A percentile compares a stretch with the other conserved stretches of the same genome.
Evolutionary conservation across 2,329 filamentous ascomycete species (phyloP).

Genomic region (Pyrenochaeta sp.): DNA sequence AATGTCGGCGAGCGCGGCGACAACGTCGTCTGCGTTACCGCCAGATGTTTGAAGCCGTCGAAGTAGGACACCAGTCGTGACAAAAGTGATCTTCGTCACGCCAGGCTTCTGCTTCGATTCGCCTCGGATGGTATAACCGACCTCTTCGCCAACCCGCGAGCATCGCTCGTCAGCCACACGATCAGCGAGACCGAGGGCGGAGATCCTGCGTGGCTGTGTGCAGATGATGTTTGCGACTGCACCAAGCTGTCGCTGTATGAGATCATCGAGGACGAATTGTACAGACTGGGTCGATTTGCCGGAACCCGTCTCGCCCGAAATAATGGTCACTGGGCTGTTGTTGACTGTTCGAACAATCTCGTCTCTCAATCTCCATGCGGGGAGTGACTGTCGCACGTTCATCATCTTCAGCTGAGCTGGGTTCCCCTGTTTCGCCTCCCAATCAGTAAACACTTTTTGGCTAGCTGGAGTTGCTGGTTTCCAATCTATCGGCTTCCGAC

Average conservation of each 20-base stretch:
- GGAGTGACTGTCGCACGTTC: constrained; percentile 73
- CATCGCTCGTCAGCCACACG: constrained; percentile 93
- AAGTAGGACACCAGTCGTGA: constrained; percentile 92
- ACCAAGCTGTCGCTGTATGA: constrained; percentile 80
- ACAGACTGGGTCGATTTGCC: constrained; percentile 98
- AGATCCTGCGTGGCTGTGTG: constrained; percentile 93
- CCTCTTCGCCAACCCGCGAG: constrained; percentile 80
- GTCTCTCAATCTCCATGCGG: constrained; percentile 86
- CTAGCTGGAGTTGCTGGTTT: constrained; percentile 65
- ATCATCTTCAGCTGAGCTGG: constrained; percentile 78
- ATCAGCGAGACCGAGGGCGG: constrained; percentile 91
- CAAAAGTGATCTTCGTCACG: constrained; percentile 89
- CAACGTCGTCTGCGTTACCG: constrained; percentile 79
- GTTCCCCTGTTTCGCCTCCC: constrained; percentile 72
- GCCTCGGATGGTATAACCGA: constrained; percentile 91
- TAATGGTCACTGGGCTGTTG: constrained; percentile 87
- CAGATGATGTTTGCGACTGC: constrained; percentile 88
- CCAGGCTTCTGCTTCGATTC: constrained; percentile 78
- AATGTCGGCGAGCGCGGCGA: constrained; percentile 83
- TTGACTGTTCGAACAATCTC: constrained; percentile 79
- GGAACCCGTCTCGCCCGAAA: constrained; percentile 95
- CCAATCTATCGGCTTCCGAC: constrained; percentile 69
- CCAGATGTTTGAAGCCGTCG: constrained; percentile 90
- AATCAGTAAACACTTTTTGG: constrained; percentile 67
- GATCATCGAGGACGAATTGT: constrained; percentile 92